Evolutionary conservation across 768 basidiomycete species (phyloP).

Genomic region (Podaxis rugospora): DNA sequence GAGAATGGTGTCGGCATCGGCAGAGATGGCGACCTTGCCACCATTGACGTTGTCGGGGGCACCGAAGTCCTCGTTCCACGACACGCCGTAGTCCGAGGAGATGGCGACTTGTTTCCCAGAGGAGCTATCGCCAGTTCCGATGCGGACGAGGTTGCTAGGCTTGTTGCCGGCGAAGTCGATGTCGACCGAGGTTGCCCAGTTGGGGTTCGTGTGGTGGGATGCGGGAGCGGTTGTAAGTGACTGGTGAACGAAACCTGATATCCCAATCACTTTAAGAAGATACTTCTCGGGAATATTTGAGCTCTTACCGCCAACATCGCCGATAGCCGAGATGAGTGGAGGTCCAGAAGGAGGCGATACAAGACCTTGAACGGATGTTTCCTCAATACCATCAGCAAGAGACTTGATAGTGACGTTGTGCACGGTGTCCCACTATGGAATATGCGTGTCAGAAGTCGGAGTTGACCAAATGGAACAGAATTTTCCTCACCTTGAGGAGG

Average conservation of each 20-base stretch:
- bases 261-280: neutral
- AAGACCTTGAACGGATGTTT: slow-evolving; percentile 52
- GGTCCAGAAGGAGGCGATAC: slow-evolving; percentile 63
- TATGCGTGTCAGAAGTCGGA: neutral
- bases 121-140: slow-evolving; percentile 46
- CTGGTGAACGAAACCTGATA: slow-evolving; percentile 43
- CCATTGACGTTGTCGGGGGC: slow-evolving; percentile 44
- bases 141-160: slow-evolving; percentile 45
- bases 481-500: slow-evolving; percentile 31
- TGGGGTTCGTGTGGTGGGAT: slow-evolving; percentile 38
- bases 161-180: slow-evolving; percentile 52
- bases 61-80: slow-evolving; percentile 55
- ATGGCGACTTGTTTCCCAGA: slow-evolving; percentile 53
- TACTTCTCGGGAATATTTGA: neutral
- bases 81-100: slow-evolving; percentile 47
- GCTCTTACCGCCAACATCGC: slow-evolving; percentile 45
- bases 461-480: neutral
- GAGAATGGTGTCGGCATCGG: slow-evolving; percentile 52
- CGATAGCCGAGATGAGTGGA: slow-evolving; percentile 49
- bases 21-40: slow-evolving; percentile 44
- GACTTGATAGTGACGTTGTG: slow-evolving; percentile 58
- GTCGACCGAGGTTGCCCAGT: slow-evolving; percentile 42
- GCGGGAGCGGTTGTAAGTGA: slow-evolving; percentile 37
- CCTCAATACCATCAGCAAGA: slow-evolving; percentile 62
- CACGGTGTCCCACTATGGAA: slow-evolving; percentile 48